Evolutionary conservation across 169 alveolate genomes (phyloP).

Genomic region (Besnoitia besnoiti): DNA sequence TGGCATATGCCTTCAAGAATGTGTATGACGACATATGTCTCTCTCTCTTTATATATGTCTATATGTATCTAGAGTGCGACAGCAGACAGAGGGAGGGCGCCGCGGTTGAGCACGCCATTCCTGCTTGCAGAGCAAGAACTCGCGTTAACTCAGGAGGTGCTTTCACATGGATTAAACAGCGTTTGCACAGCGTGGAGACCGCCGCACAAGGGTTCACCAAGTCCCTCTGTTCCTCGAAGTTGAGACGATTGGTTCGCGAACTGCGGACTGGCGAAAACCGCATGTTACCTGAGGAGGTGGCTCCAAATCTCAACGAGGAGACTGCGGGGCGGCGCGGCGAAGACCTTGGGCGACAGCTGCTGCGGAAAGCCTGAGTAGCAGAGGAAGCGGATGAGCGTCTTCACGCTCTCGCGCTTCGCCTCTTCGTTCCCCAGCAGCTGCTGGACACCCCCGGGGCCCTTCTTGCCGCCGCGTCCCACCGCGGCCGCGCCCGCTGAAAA

Average conservation of each 20-base stretch:
- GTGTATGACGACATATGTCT: neutral
- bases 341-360: neutral
- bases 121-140: too few species aligned
- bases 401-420: neutral
- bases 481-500: neutral
- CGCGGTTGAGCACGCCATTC: too few species aligned
- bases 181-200: too few species aligned
- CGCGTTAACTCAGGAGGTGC: too few species aligned
- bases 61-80: too few species aligned
- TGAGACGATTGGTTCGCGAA: too few species aligned
- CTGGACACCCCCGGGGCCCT: neutral
- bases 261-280: too few species aligned
- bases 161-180: neutral
- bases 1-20: too few species aligned
- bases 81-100: too few species aligned
- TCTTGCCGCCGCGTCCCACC: neutral
- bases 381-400: neutral
- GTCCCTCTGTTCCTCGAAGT: neutral
- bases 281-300: slow-evolving; percentile 20
- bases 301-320: slow-evolving; percentile 2
- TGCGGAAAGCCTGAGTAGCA: slow-evolving; percentile 10
- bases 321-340: slow-evolving; percentile 23
- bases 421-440: slow-evolving; percentile 7
- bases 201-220: neutral
- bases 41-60: neutral